phyloP scores from a whole-genome alignment of 805 yeast species.

The Suhomyces tanzawaensis region DNA sequence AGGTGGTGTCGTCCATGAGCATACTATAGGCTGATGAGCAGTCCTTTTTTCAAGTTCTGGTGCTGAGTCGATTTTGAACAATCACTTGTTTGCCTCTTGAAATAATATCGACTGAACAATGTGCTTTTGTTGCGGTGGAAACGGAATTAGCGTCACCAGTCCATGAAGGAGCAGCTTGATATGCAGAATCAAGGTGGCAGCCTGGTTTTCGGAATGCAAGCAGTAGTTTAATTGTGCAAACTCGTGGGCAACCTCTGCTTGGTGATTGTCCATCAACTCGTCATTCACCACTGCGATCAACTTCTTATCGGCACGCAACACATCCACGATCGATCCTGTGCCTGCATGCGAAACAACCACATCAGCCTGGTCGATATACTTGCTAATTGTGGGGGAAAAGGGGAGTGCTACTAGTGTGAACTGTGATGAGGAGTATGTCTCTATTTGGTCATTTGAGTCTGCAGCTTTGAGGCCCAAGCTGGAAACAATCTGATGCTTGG shows the following conservation, averaged over 20 bases:
- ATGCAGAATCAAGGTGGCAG: background rate
- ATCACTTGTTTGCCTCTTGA: constrained; percentile 4
- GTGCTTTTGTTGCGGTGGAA: constrained; percentile 3
- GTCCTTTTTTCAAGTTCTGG: too few relatives aligned
- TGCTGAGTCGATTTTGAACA: too few relatives aligned
- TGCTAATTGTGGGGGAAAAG: constrained; percentile 23
- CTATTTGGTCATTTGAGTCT: background rate
- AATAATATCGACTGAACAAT: constrained; percentile 6
- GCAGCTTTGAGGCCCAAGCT: constrained; percentile 9
- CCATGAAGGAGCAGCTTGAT: constrained; percentile 1
- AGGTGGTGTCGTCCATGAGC: too few relatives aligned
- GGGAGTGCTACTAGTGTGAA: constrained; percentile 21
- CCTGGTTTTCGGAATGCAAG: background rate
- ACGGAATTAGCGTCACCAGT: background rate
- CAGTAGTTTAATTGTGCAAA: constrained; percentile 8
- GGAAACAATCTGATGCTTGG: constrained; percentile 9
- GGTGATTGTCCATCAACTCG: constrained; percentile 83
- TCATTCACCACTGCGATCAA: constrained; percentile 72
- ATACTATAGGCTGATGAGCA: too few relatives aligned
- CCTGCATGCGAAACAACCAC: constrained; percentile 85
- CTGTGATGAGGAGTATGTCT: background rate
- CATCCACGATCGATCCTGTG: constrained; percentile 88
- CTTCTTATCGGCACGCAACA: constrained; percentile 53
- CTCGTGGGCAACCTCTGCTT: constrained; percentile 61
- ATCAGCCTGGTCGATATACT: constrained; percentile 45